A percentile compares a stretch with the other conserved stretches of the same genome.
These are phyloP conservation scores for Phaffia australis DNA, from an alignment of 768 basidiomycete genomes.

Conservation along the genomic window DNA sequence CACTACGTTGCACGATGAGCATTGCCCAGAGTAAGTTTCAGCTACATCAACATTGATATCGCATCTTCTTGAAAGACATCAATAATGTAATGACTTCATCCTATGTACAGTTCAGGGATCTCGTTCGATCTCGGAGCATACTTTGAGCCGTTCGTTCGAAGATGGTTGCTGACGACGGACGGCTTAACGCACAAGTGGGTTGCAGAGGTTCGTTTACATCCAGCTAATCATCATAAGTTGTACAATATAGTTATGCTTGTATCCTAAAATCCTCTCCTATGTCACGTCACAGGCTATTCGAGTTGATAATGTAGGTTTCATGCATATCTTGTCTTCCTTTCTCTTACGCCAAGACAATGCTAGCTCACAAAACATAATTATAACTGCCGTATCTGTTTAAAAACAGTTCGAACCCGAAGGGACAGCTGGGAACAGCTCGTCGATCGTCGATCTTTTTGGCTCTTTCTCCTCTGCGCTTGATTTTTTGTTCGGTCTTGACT, in stretches of 20 bases:
- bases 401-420: conserved; percentile 53
- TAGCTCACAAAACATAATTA: not conserved
- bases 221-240: too few species aligned
- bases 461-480: conserved; percentile 80
- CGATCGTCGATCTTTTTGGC: conserved; percentile 90
- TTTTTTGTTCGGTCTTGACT: conserved; percentile 78
- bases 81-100: conserved; percentile 12
- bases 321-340: not conserved
- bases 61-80: not conserved
- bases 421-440: conserved; percentile 78
- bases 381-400: not conserved
- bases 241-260: not conserved
- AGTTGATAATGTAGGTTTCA: conserved; percentile 56
- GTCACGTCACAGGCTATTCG: conserved; percentile 54
- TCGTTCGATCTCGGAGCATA: conserved; percentile 59
- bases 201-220: conserved; percentile 53
- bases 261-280: not conserved
- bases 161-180: conserved; percentile 82
- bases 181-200: conserved; percentile 91
- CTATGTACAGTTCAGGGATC: conserved; percentile 11
- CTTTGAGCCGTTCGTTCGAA: conserved; percentile 77
- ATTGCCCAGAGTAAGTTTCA: conserved; percentile 58
- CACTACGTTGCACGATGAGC: conserved; percentile 67
- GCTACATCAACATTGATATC: not conserved
- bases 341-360: not conserved